Base-by-base conservation (phyloP, 192 early-diverging fungal genomes). In the Coemansia sp. region DNA sequence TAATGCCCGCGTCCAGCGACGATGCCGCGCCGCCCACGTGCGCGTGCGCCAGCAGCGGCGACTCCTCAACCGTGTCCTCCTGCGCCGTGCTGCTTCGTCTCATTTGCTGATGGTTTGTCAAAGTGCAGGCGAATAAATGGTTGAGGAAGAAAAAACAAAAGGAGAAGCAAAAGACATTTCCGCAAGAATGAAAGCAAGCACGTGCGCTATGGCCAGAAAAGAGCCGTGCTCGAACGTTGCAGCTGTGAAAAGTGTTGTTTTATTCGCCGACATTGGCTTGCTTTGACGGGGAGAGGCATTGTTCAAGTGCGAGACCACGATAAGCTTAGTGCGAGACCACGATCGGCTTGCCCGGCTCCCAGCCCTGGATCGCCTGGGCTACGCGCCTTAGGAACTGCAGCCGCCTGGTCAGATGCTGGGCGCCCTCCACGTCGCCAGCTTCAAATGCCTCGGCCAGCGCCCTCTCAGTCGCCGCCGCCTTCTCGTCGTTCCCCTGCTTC, bases 301-400 rank as follows among this genome's bases (percentile, higher is more conserved):
- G n/a, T n/a, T n/a, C n/a, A n/a, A n/a, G n/a, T n/a, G n/a, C n/a
- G n/a, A n/a, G n/a, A n/a, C n/a, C n/a, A n/a, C n/a, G n/a, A n/a
- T n/a, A n/a, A 12, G 24, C 24, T 53, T 43, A 69, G 54, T 62
- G 59, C 0, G 59, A 45, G 8, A 58, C 56, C 7, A 58, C 59
- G 0, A 65, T 51, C 0, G 40, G 63, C 43, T 62, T 58, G 19
- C 73, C 64, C 7, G 67, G 67, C 67, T 70, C 73, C 73, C 73
- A 70, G 51, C n/a, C 35, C 21, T 70, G 67, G 22, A 77, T 48
- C 11, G 73, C 61, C 53, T 77, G 73, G 2, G 63, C 47, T 16
- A 60, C 68, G 38, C 73, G 73, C 22, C 57, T 54, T 51, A 77
- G 52, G 56, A 92, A 93, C 69, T 90, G 88, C n/a, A 95, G 62